Evolutionary conservation across 192 early-diverging fungal genomes (phyloP), one percentile per base, ranked within the genome.

Genomic region (Chytriomyces sp.): DNA sequence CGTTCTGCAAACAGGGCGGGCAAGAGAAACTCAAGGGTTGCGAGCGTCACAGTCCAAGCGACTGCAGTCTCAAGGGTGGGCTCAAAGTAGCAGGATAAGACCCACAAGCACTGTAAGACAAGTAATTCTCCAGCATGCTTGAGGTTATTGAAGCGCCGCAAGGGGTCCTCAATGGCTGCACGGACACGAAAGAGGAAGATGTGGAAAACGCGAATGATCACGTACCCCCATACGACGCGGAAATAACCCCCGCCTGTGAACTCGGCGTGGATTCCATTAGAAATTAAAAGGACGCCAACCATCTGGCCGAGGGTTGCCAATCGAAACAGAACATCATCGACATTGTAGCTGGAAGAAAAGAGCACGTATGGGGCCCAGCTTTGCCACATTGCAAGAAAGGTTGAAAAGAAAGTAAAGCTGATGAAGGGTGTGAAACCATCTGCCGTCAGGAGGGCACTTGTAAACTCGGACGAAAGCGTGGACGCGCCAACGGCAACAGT

Each of bases 221-320:
- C 36, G 39, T 37, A 64, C 14, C 2, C 63, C 28, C 6, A 22
- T 31, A 52, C 26, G 22, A 41, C 39, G 6, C 28, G 28, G 14
- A 40, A 12, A n/a, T n/a, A n/a, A n/a, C n/a, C n/a, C n/a, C n/a
- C n/a, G n/a, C n/a, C n/a, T n/a, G n/a, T n/a, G 10, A 64, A 64
- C 39, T 31, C n/a, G 31, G n/a, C 26, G 8, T 12, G 10, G 10
- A 64, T 64, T 40, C 39, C 63, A 44, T 40, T 49, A 44, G 39
- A 37, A 52, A 44, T 64, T n/a, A 64, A 37, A 0, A 64, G 26
- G 38, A 64, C 26, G 5, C 63, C 63, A 25, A 26, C 63, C 63
- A 64, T 64, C 34, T 64, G 63, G 10, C 63, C 63, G 0, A 64
- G 40, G 28, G 63, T 64, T 25, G 39, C 40, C 5, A 64, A 22